Percentiles rank a stretch among this genome's conserved stretches.
phyloP scores from a whole-genome alignment of 352 stramenopile species.

The Phytophthora pinifolia region DNA sequence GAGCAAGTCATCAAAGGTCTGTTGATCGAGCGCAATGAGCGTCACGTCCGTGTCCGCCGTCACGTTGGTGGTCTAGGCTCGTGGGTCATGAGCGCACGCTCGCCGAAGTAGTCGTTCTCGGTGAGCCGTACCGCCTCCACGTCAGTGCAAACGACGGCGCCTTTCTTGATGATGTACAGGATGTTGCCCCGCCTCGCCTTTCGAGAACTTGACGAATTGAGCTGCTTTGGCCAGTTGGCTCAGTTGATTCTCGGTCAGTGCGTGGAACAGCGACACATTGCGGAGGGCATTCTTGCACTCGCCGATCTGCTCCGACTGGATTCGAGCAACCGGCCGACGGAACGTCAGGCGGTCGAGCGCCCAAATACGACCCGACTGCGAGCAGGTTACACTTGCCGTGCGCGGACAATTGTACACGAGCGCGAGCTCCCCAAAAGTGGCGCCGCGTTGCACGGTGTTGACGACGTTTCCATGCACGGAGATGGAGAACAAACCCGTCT shows the following conservation, averaged over 20 bases:
- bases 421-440: constrained; percentile 94
- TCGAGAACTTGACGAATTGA: constrained; percentile 65
- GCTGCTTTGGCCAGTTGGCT: constrained; percentile 61
- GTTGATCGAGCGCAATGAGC: constrained; percentile 86
- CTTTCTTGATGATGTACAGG: constrained; percentile 88
- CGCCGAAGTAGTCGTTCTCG: constrained; percentile 92
- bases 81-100: constrained; percentile 89
- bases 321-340: constrained; percentile 79
- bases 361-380: constrained; percentile 64
- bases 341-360: constrained; percentile 88
- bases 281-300: constrained; percentile 68
- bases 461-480: constrained; percentile 82
- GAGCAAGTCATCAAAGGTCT: constrained; percentile 93
- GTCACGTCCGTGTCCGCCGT: constrained; percentile 71
- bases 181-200: constrained; percentile 75
- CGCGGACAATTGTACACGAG: constrained; percentile 96
- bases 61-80: constrained; percentile 91
- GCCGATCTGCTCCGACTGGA: constrained; percentile 59
- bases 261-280: constrained; percentile 54
- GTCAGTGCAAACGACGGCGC: constrained; percentile 62
- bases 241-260: constrained; percentile 60
- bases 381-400: constrained; percentile 83
- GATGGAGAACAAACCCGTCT: constrained; percentile 86
- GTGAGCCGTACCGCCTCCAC: constrained; percentile 42
- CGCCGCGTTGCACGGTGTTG: constrained; percentile 66